A percentile compares a stretch with the other conserved stretches of the same genome.
Conservation (phyloP, 2,329 filamentous ascomycete species). For the Pseudocercospora macadamiae region DNA sequence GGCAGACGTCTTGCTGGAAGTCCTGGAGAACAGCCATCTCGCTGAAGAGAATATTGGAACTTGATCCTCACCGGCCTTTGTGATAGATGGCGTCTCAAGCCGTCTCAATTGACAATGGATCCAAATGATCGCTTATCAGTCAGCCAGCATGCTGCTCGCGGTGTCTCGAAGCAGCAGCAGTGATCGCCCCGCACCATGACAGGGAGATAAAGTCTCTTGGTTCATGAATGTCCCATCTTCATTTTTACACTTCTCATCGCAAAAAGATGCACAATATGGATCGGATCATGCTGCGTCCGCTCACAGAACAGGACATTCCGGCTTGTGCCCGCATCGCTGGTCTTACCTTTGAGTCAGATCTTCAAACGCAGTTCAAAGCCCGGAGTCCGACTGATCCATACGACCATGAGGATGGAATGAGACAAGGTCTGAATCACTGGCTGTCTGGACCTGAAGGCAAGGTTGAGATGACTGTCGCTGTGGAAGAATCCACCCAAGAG, state of each 20-base stretch:
- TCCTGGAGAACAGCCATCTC: too few species aligned
- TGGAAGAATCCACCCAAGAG: not conserved
- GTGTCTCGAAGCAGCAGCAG: not conserved
- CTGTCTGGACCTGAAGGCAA: not conserved
- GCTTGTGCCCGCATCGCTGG: constrained; percentile 2
- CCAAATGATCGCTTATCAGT: too few species aligned
- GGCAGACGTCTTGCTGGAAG: too few species aligned
- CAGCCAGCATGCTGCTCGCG: too few species aligned
- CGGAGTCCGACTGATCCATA: not conserved
- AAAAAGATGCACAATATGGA: not conserved
- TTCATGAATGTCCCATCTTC: not conserved
- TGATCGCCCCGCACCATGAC: not conserved
- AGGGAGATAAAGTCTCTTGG: not conserved
- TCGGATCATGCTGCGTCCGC: not conserved
- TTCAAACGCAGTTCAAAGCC: constrained; percentile 11
- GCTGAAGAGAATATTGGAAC: too few species aligned
- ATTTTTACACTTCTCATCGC: not conserved
- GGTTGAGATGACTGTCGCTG: not conserved
- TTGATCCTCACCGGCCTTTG: too few species aligned
- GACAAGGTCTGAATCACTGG: not conserved
- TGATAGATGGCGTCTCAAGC: too few species aligned
- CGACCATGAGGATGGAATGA: constrained; percentile 4
- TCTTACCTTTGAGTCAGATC: constrained; percentile 5
- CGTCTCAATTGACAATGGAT: too few species aligned
- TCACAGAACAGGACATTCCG: not conserved